Base-by-base conservation (phyloP, 2,329 filamentous ascomycete genomes). In the Trichophyton mentagrophytes region DNA sequence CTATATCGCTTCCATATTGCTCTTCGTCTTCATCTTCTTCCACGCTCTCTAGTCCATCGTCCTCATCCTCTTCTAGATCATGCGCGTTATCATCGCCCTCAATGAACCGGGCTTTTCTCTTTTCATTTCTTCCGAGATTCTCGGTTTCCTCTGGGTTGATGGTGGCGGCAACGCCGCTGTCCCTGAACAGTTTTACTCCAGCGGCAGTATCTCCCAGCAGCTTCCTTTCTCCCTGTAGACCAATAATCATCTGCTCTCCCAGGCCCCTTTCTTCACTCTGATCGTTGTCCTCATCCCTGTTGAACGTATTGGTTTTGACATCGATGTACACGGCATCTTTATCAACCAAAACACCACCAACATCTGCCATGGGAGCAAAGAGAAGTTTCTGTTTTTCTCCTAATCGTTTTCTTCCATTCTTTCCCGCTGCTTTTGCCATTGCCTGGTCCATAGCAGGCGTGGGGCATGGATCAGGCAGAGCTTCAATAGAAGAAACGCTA, bases 361-460 rank as follows among this genome's bases (percentile, higher is more conserved):
- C 90, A 74, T 99, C 93, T 27, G 91, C 96, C 92, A 99, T 97
- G 38, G 93, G 95, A 2, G 93, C 95, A 73, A 96, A 95, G 3
- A 99, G 78, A 67, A 95, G 84, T 76, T 96, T 96, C 71, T 99
- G 92, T 75, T 97, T 99, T 71, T 99, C 93, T 36, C 95, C 93
- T 13, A 99, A 77, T 61, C 91, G 82, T 69, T 86, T 85, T 65
- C 90, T 80, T 46, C 86, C 86, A 38, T 85, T 85, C 73, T 95
- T 96, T 2, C 92, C 92, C 0, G 86, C 85, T 1, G 85, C 83
- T 71, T 95, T 96, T 44, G 89, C 89, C 46, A 91, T 77, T 5
- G 89, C 89, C 73, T 93, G 89, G 68, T 96, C 88, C 80, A 95
- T 90, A 60, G 84, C 86, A 1, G 93, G 93, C 0, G 93, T 99